Evolutionary conservation across 768 basidiomycete genomes (phyloP).

Genomic region (Tylopilus intermedius): DNA sequence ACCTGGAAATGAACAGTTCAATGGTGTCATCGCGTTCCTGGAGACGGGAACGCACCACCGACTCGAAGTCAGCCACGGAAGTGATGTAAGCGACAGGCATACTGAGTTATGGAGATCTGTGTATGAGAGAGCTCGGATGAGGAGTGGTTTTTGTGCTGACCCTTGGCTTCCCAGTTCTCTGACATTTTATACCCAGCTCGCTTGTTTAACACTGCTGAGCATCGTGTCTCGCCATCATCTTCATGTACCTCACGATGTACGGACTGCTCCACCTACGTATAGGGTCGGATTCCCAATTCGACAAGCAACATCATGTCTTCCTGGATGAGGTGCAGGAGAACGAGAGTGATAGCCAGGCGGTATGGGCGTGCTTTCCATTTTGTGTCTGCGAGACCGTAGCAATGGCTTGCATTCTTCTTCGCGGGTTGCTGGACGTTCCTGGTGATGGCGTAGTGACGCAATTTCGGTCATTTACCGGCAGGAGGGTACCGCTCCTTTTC

Average conservation of each 20-base stretch:
- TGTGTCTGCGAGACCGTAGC: constrained; percentile 22
- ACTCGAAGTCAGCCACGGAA: constrained; percentile 25
- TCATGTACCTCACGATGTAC: constrained; percentile 5
- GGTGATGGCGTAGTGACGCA: constrained; percentile 21
- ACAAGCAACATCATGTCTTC: constrained; percentile 14
- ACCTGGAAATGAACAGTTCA: constrained; percentile 16
- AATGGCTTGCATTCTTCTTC: constrained; percentile 17
- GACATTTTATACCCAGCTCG: constrained; percentile 28
- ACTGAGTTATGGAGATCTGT: constrained; percentile 9
- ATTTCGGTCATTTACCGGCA: constrained; percentile 19
- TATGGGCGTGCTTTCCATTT: constrained; percentile 30
- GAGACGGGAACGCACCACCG: constrained; percentile 14
- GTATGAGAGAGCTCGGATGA: constrained; percentile 9
- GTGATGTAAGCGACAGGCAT: constrained; percentile 25
- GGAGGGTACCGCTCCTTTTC: constrained; percentile 7
- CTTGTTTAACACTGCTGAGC: constrained; percentile 9
- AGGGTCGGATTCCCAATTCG: constrained; percentile 22
- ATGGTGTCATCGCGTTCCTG: background rate
- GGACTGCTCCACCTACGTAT: constrained; percentile 18
- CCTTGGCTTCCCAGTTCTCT: constrained; percentile 5
- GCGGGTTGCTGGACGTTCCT: constrained; percentile 7
- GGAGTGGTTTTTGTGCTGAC: constrained; percentile 16
- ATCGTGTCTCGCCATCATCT: constrained; percentile 13
- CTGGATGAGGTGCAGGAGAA: constrained; percentile 14
- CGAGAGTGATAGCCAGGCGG: constrained; percentile 25